phyloP scores from a whole-genome alignment of 768 basidiomycete genomes.

The Leccinum rimulosum region DNA sequence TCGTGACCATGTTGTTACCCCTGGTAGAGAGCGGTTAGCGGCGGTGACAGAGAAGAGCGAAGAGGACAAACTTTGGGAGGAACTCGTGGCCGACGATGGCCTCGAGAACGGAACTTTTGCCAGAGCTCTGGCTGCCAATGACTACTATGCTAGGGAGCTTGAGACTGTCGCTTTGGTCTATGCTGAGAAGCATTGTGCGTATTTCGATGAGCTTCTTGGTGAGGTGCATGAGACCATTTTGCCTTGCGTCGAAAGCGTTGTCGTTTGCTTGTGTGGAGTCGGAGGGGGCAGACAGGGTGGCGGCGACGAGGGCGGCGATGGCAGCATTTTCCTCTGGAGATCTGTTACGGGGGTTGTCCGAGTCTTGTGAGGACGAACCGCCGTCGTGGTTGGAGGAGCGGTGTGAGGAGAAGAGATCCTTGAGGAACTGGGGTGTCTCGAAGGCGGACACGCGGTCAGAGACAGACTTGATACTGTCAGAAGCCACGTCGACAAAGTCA shows the following conservation, averaged over 20 bases:
- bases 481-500: constrained; percentile 69
- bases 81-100: constrained; percentile 98
- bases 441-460: constrained; percentile 56
- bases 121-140: constrained; percentile 96
- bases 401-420: constrained; percentile 49
- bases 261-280: constrained; percentile 41
- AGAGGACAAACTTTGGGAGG: constrained; percentile 83
- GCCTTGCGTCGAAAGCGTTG: constrained; percentile 43
- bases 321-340: constrained; percentile 56
- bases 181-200: constrained; percentile 87
- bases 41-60: background rate
- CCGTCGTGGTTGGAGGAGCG: constrained; percentile 32
- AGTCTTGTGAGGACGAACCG: constrained; percentile 34
- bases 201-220: constrained; percentile 97
- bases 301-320: constrained; percentile 73
- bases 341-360: constrained; percentile 37
- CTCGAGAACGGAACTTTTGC: constrained; percentile 96
- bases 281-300: constrained; percentile 74
- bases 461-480: constrained; percentile 61
- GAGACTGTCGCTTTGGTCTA: constrained; percentile 92
- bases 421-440: constrained; percentile 65
- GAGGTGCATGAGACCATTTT: constrained; percentile 88
- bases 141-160: constrained; percentile 98
- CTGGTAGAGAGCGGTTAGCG: constrained; percentile 39
- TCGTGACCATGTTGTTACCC: constrained; percentile 99